These are phyloP conservation scores for Botrytis pseudocinerea DNA, from an alignment of 2,329 filamentous ascomycete species.

Conservation along the genomic window DNA sequence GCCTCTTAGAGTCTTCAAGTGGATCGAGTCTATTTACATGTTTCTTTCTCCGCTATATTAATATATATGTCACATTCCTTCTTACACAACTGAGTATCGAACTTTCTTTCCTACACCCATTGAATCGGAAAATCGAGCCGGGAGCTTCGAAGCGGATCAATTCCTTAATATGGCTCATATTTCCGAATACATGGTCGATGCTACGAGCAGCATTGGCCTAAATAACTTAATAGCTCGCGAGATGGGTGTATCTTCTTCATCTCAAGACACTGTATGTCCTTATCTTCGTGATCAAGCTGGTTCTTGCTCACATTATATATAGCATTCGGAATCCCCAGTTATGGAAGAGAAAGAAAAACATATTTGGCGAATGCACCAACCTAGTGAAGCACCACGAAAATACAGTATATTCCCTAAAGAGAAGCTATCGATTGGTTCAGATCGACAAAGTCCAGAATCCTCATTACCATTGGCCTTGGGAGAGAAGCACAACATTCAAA, in stretches of 20 bases:
- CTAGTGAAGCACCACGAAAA: conserved; percentile 50
- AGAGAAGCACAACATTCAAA: conserved; percentile 45
- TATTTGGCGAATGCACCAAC: conserved; percentile 60
- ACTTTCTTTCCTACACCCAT: conserved; percentile 22
- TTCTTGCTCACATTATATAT: conserved; percentile 30
- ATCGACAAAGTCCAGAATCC: conserved; percentile 48
- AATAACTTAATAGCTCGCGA: conserved; percentile 37
- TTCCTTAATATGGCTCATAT: conserved; percentile 24
- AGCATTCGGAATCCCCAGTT: conserved; percentile 28
- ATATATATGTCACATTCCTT: conserved; percentile 22
- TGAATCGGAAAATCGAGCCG: conserved; percentile 29
- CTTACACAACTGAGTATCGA: neutral
- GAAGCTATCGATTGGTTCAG: conserved; percentile 41
- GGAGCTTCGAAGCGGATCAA: conserved; percentile 28
- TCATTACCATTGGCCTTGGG: conserved; percentile 43
- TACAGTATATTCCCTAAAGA: conserved; percentile 62
- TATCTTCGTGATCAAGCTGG: conserved; percentile 7
- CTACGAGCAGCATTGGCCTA: conserved; percentile 20
- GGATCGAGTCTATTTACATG: conserved; percentile 29
- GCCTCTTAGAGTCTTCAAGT: conserved; percentile 24
- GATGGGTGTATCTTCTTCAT: conserved; percentile 42
- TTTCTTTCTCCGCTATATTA: conserved; percentile 24
- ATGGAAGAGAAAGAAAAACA: conserved; percentile 49
- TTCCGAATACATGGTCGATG: conserved; percentile 13
- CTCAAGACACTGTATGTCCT: conserved; percentile 40